These are phyloP conservation scores for Lasiodiplodia theobromae DNA, from an alignment of 2,329 filamentous ascomycete genomes.

Conservation along the genomic window DNA sequence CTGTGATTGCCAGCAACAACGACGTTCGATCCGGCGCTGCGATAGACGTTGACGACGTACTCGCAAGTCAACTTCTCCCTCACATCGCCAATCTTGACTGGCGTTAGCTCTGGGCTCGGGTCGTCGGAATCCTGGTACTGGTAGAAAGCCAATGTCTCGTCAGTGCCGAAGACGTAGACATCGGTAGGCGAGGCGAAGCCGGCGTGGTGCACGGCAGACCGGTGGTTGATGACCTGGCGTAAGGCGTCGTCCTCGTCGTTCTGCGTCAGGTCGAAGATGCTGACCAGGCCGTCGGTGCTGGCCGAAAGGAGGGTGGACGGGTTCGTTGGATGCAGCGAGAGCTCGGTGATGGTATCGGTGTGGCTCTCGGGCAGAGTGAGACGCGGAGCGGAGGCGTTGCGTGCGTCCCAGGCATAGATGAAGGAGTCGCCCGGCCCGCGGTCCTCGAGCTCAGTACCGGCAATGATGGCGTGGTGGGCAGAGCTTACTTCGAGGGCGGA, in stretches of 20 bases:
- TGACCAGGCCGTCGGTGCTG: slow-evolving; percentile 81
- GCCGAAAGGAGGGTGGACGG: slow-evolving; percentile 73
- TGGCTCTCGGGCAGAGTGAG: slow-evolving; percentile 55
- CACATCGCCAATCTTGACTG: slow-evolving; percentile 70
- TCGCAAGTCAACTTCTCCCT: slow-evolving; percentile 70
- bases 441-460: slow-evolving; percentile 72
- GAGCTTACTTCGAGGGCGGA: slow-evolving; percentile 69
- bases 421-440: slow-evolving; percentile 56
- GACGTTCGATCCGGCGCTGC: slow-evolving; percentile 66
- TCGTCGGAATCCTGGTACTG: slow-evolving; percentile 68
- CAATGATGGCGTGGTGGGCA: slow-evolving; percentile 67
- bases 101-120: slow-evolving; percentile 47
- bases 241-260: slow-evolving; percentile 77
- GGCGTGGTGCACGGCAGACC: slow-evolving; percentile 75
- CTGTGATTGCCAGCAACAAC: slow-evolving; percentile 73
- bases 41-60: slow-evolving; percentile 74
- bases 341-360: slow-evolving; percentile 66
- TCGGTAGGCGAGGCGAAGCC: slow-evolving; percentile 65
- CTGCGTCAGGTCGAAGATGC: slow-evolving; percentile 72
- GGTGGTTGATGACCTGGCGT: slow-evolving; percentile 79
- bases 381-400: slow-evolving; percentile 41
- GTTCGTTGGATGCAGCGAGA: slow-evolving; percentile 67
- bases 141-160: slow-evolving; percentile 79
- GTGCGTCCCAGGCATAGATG: slow-evolving; percentile 51
- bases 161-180: slow-evolving; percentile 77